Base-by-base conservation (phyloP, 148 eudicot genomes). In the Nyssa sinensis region DNA sequence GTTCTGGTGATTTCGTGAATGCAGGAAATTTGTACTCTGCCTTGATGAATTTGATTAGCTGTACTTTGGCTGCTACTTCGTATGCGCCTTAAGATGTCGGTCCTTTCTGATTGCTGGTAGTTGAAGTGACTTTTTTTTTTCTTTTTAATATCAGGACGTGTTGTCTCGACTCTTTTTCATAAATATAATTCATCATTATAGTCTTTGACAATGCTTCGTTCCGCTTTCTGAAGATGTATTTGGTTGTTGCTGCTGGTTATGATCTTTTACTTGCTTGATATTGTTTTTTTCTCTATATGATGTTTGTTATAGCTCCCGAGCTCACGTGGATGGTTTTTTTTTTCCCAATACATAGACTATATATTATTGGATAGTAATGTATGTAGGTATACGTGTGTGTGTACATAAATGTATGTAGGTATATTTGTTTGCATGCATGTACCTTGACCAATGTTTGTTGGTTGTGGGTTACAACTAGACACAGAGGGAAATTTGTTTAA, bases 1-100 rank as follows among this genome's bases (percentile, higher is more conserved):
- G 82, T 86, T 87, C 89, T 84, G 89, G 80, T 84, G 91, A 82
- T 82, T 84, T 76, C 88, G 68, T 83, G 91, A 85, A 75, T 81
- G 86, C 79, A 79, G 78, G 78, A 87, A 89, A 77, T 89, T 78
- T 87, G 89, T 82, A 82, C 86, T 83, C 86, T 91, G 90, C 86
- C 78, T 82, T 89, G 88, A 86, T 91, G 93, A 87, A 83, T 89
- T 81, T 76, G 78, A 80, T 86, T 84, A 74, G 84, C 83, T 88
- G 87, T 81, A 71, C 78, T 83, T 79, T 85, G 88, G 89, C 79
- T 85, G 74, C 82, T 62, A 81, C 86, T 84, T 81, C 80, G 62
- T 64, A 49, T 78, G 35, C 67, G 64, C 63, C 59, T 72, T 77
- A 32, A 63, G 79, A 79, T 72, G 75, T 78, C 75, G n/a, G n/a